Base-by-base conservation (phyloP, 208 protist genomes). In the Acanthamoeba healyi region DNA sequence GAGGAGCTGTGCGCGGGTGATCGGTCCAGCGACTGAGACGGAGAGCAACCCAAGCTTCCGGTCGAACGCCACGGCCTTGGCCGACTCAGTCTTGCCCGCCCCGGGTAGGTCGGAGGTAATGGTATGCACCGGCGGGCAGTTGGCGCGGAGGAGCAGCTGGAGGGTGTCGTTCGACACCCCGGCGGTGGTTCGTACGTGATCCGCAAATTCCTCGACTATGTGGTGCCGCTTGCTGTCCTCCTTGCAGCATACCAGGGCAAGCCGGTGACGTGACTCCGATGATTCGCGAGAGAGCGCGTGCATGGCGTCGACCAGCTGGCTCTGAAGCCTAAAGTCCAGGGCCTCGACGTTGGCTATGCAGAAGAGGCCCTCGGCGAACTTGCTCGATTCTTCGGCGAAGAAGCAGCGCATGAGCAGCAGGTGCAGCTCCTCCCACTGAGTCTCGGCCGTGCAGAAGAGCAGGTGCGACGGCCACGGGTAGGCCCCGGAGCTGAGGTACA, bases 391-490 rank as follows among this genome's bases (percentile, higher is more conserved):
- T 17, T 10, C 46, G 36, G 65, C 65, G 10, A 74, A 74, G 65
- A 74, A 74, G 65, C 65, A 74, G 65, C 65, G 65, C 65, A 74
- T 40, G 29, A 74, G 65, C 29, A 74, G 36, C 65, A 74, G 65
- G 36, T 74, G 36, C 65, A 74, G 65, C 36, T 74, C 65, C 65
- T 74, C 65, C 65, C 65, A 74, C 36, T 74, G 65, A 15, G 65
- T 74, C 65, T 74, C 65, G 29, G 65, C 65, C 36, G 65, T 74
- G 65, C 65, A 74, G 36, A 74, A 74, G 65, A 74, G 36, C 65
- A 74, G 65, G 29, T 74, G 65, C 10, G 65, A 74, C 14, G 65
- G 65, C 65, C 65, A 40, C 32, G 65, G 65, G 36, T 74, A 32
- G 65, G 36, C 36, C 17, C 65, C 65, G 29, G 65, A 32, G 36